Evolutionary conservation across 1,139 yeast species (phyloP).

Genomic region (Torulaspora globosa): DNA sequence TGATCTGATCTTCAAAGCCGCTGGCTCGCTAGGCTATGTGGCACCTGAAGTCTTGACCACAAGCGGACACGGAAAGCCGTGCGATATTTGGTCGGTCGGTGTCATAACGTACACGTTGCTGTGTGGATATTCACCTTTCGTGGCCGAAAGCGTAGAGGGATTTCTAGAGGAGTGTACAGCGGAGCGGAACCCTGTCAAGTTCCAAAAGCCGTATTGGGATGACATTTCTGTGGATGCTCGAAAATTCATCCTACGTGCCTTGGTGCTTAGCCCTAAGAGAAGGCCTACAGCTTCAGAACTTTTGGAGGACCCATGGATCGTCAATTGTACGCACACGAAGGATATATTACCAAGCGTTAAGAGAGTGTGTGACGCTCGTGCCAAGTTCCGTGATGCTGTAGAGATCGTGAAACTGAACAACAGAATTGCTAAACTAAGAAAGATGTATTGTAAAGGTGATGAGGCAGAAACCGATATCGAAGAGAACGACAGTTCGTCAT

Average conservation of each 20-base stretch:
- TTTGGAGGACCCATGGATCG: slow-evolving; percentile 67
- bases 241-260: slow-evolving; percentile 61
- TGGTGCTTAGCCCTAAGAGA: slow-evolving; percentile 58
- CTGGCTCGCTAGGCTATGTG: slow-evolving; percentile 91
- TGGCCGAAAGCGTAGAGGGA: slow-evolving; percentile 77
- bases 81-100: slow-evolving; percentile 91
- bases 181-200: slow-evolving; percentile 59
- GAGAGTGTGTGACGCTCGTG: slow-evolving; percentile 78
- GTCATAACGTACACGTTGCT: slow-evolving; percentile 85
- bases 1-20: slow-evolving; percentile 69
- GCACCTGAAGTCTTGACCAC: slow-evolving; percentile 85
- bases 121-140: slow-evolving; percentile 90
- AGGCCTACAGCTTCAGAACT: slow-evolving; percentile 68
- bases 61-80: slow-evolving; percentile 83
- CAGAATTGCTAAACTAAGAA: slow-evolving; percentile 63
- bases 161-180: slow-evolving; percentile 75
- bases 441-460: slow-evolving; percentile 42
- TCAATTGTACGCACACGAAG: slow-evolving; percentile 43
- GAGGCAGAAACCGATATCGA: slow-evolving; percentile 38
- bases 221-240: slow-evolving; percentile 73
- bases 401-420: slow-evolving; percentile 75
- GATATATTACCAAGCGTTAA: slow-evolving; percentile 70
- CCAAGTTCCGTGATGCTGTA: slow-evolving; percentile 80
- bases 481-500: slow-evolving; percentile 15
- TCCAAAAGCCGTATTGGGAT: slow-evolving; percentile 86